Percentiles rank a stretch among this genome's conserved stretches.
Evolutionary conservation across 148 eudicot genomes (phyloP).

Genomic region (Linanthus parryae): DNA sequence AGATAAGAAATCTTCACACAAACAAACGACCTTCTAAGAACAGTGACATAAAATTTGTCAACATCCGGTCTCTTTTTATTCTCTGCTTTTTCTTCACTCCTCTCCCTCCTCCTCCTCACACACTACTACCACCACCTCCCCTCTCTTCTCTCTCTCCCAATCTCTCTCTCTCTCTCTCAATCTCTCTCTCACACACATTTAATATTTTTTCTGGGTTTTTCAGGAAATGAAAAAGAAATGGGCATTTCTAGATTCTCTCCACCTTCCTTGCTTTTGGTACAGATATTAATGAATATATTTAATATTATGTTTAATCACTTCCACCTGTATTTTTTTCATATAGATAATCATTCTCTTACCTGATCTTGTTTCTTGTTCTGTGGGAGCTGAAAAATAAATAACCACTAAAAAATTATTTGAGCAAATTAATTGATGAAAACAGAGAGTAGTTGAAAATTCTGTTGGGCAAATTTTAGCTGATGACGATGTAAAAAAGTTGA

Average conservation of each 20-base stretch:
- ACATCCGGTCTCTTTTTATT: conserved; percentile 93
- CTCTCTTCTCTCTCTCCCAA: too few relatives aligned
- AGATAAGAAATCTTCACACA: conserved; percentile 92
- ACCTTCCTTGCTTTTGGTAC: conserved; percentile 29
- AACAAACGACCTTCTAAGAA: conserved; percentile 90
- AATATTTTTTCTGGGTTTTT: conserved; percentile 18
- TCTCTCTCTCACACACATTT: conserved; percentile 2
- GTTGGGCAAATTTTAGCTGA: too few relatives aligned
- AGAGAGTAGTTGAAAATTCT: too few relatives aligned
- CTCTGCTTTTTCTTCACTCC: conserved; percentile 26
- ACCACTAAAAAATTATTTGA: too few relatives aligned
- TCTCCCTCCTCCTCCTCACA: neutral
- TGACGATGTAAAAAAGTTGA: too few relatives aligned
- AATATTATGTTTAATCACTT: too few relatives aligned
- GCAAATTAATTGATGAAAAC: too few relatives aligned
- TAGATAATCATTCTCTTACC: too few relatives aligned
- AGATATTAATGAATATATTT: conserved; percentile 15
- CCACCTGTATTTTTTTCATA: too few relatives aligned
- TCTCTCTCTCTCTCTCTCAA: conserved; percentile 6
- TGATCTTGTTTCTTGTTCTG: too few relatives aligned
- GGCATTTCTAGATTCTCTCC: conserved; percentile 49
- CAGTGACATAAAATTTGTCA: conserved; percentile 98
- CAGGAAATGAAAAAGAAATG: conserved; percentile 22
- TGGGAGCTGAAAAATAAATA: too few relatives aligned
- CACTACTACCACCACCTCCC: too few relatives aligned